phyloP scores from a whole-genome alignment of 2,329 filamentous ascomycete species.

The Trichoderma pleuroti region DNA sequence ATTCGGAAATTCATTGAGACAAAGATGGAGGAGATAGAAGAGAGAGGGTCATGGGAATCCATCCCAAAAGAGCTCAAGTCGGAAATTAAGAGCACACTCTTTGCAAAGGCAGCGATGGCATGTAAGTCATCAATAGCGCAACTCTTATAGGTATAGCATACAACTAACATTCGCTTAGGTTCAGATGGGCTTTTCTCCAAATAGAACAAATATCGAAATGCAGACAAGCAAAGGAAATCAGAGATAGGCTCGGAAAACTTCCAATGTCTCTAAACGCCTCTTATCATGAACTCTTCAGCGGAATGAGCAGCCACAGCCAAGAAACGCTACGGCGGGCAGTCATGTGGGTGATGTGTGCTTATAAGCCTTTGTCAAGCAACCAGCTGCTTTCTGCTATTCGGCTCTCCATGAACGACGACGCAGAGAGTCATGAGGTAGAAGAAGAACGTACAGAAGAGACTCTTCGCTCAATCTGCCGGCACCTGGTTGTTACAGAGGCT shows the following conservation, averaged over 20 bases:
- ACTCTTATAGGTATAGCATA: not conserved
- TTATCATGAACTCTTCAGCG: not conserved
- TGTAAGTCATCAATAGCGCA: not conserved
- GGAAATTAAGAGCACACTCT: not conserved
- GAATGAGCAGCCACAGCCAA: not conserved
- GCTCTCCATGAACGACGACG: not conserved
- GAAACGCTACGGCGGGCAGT: not conserved
- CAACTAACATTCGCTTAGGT: not conserved
- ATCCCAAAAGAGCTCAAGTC: not conserved
- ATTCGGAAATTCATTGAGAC: not conserved
- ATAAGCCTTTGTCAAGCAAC: not conserved
- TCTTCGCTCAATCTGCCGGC: not conserved
- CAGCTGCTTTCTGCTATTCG: not conserved
- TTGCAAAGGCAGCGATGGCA: not conserved
- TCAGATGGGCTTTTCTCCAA: conserved; percentile 5
- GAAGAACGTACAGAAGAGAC: not conserved
- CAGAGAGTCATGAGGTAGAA: not conserved
- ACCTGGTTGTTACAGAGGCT: not conserved
- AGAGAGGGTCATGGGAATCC: not conserved
- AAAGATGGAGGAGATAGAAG: not conserved
- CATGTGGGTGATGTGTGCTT: not conserved
- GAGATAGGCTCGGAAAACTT: conserved; percentile 1
- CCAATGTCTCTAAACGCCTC: not conserved
- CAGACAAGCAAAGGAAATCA: not conserved
- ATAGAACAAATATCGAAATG: conserved; percentile 1